Percentiles rank a stretch among this genome's conserved stretches.
Evolutionary conservation across 495 filamentous ascomycete genomes (phyloP).

Genomic region (Physcia stellaris): DNA sequence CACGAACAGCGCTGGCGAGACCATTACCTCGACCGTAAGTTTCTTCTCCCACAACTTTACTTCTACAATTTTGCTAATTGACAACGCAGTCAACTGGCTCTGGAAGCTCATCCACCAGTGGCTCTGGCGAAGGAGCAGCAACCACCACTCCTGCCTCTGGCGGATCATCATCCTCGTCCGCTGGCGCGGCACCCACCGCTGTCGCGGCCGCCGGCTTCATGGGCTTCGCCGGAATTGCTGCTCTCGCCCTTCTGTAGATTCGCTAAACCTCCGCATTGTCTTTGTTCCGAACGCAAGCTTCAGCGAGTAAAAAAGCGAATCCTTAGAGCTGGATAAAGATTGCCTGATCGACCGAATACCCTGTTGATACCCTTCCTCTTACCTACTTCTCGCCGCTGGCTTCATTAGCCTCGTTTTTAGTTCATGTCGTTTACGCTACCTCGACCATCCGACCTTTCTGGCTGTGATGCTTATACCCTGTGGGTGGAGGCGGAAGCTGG

Average conservation of each 20-base stretch:
- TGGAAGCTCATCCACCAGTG: not conserved
- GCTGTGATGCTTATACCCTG: too few relatives aligned
- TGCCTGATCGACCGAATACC: too few relatives aligned
- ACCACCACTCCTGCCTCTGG: not conserved
- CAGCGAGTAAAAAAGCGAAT: too few relatives aligned
- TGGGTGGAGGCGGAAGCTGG: too few relatives aligned
- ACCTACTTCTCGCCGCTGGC: too few relatives aligned
- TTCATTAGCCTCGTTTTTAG: too few relatives aligned
- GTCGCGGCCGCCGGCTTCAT: constrained; percentile 8
- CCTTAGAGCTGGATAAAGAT: too few relatives aligned
- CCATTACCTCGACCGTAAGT: not conserved
- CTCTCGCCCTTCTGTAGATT: constrained; percentile 11
- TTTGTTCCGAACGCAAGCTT: too few relatives aligned
- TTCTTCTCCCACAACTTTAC: not conserved
- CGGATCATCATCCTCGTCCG: not conserved
- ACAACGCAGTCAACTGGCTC: not conserved
- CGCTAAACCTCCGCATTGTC: too few relatives aligned
- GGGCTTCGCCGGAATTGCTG: constrained; percentile 15
- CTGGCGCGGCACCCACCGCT: not conserved
- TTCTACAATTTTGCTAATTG: not conserved
- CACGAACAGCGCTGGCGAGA: constrained; percentile 1
- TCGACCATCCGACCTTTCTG: too few relatives aligned
- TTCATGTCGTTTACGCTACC: too few relatives aligned
- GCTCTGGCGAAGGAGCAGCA: not conserved
- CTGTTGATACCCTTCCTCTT: too few relatives aligned